phyloP scores from a whole-genome alignment of 2,329 filamentous ascomycete species.

The Chalara sp. region DNA sequence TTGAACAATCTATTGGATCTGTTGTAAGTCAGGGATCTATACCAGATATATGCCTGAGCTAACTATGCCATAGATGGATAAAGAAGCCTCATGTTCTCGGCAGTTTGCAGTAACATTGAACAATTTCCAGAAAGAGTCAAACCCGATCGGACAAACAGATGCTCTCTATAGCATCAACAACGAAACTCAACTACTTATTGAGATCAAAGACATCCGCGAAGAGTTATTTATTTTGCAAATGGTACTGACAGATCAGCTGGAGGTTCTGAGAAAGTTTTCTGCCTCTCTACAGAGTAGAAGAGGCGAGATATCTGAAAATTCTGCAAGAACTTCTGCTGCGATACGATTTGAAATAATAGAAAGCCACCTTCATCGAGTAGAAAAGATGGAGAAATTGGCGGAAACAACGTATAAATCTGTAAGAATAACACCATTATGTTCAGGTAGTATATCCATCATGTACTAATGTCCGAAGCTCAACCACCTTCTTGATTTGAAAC shows the following conservation, averaged over 20 bases:
- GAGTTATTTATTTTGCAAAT: conserved; percentile 3
- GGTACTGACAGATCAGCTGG: neutral
- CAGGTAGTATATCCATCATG: neutral
- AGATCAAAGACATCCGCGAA: conserved; percentile 8
- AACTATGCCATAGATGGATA: neutral
- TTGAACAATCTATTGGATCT: neutral
- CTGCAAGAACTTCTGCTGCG: neutral
- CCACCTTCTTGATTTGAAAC: conserved; percentile 7
- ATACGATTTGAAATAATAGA: neutral
- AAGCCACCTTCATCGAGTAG: neutral
- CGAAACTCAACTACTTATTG: conserved; percentile 2
- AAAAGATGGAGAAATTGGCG: conserved; percentile 1
- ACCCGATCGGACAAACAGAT: neutral
- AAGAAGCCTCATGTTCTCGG: neutral
- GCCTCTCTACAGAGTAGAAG: neutral
- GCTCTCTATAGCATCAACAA: neutral
- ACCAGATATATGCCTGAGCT: neutral
- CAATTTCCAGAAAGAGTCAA: neutral
- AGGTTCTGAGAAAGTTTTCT: neutral
- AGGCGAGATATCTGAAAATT: neutral
- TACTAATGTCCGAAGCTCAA: conserved; percentile 1
- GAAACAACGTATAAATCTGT: conserved; percentile 2
- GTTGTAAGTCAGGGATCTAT: neutral
- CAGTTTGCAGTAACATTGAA: neutral
- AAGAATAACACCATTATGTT: neutral